phyloP scores from a whole-genome alignment of 192 early-diverging fungal species.

The Rhizoclosmatium globosum region DNA sequence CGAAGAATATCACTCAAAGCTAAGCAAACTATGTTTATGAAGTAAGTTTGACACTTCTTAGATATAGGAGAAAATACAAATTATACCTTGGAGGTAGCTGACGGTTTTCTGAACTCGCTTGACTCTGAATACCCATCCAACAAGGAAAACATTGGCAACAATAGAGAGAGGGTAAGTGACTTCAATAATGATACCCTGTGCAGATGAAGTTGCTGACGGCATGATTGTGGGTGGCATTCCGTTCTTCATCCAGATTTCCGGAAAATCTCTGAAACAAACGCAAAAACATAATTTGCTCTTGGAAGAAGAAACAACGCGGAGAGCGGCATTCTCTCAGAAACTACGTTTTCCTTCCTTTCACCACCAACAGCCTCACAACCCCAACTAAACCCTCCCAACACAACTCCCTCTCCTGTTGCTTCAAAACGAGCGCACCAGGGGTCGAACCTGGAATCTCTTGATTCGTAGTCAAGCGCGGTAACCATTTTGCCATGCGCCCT shows the following conservation, averaged over 20 bases:
- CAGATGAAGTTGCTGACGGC: background rate
- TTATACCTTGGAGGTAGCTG: background rate
- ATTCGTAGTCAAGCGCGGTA: too few species aligned
- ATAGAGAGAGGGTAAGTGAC: background rate
- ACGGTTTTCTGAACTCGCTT: background rate
- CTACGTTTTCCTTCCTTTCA: too few species aligned
- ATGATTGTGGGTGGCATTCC: background rate
- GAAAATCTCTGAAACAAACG: too few species aligned
- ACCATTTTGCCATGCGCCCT: too few species aligned
- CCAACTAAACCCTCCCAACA: too few species aligned
- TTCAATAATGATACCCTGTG: background rate
- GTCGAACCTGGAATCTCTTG: too few species aligned
- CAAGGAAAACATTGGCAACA: background rate
- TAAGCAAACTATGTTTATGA: background rate
- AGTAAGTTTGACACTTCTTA: background rate
- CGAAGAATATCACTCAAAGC: background rate
- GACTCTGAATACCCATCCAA: background rate
- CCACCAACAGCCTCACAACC: too few species aligned
- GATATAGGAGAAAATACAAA: background rate
- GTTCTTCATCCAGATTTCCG: background rate
- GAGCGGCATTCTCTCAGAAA: too few species aligned
- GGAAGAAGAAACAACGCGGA: too few species aligned
- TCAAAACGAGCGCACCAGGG: too few species aligned
- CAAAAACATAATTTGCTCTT: too few species aligned
- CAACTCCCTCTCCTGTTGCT: too few species aligned